phyloP scores from a whole-genome alignment of 768 basidiomycete species.

The Auricularia sp. region DNA sequence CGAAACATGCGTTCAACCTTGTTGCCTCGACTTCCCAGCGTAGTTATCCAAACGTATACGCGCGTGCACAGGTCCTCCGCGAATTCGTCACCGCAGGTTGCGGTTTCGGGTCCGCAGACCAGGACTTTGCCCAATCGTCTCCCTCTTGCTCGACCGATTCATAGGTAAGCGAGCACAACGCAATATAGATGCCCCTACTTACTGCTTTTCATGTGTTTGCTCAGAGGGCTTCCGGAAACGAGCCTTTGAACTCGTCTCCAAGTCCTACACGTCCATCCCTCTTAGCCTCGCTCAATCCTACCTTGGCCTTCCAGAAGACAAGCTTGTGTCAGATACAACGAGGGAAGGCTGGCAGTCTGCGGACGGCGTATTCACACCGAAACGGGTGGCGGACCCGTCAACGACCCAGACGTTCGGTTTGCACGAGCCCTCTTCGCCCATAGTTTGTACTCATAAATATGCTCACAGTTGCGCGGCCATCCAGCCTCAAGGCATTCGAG shows the following conservation, averaged over 20 bases:
- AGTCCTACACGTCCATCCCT: conserved; percentile 56
- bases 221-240: conserved; percentile 50
- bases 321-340: conserved; percentile 22
- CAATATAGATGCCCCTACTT: neutral
- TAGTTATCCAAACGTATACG: conserved; percentile 46
- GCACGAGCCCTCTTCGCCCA: neutral
- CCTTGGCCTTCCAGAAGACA: conserved; percentile 35
- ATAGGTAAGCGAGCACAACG: conserved; percentile 31
- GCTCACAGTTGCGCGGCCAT: neutral
- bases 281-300: conserved; percentile 44
- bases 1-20: conserved; percentile 37
- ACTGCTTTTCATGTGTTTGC: neutral
- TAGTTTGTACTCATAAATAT: neutral
- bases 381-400: neutral
- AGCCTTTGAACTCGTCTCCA: conserved; percentile 45
- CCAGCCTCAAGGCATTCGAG: conserved; percentile 4
- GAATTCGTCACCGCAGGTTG: conserved; percentile 26
- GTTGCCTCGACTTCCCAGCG: conserved; percentile 43
- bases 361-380: neutral
- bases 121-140: conserved; percentile 36
- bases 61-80: conserved; percentile 33
- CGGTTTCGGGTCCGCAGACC: conserved; percentile 32
- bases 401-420: neutral
- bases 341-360: conserved; percentile 1
- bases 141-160: conserved; percentile 36